These are phyloP conservation scores for Nicotiana rustica DNA, from an alignment of 305 asterid genomes.

Conservation along the genomic window DNA sequence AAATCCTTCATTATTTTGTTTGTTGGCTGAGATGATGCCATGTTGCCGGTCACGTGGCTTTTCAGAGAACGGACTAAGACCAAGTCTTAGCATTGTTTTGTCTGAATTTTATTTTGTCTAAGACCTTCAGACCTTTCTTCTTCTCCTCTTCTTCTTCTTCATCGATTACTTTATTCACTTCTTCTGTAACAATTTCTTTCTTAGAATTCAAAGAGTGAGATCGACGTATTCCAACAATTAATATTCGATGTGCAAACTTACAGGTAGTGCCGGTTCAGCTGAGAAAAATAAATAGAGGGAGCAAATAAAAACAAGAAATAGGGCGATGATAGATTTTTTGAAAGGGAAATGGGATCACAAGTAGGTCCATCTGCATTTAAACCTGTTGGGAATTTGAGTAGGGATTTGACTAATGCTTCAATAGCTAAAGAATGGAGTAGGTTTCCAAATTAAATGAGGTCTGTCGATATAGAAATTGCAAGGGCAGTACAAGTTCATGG, in stretches of 20 bases:
- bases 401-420: not conserved
- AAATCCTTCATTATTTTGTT: too few species aligned
- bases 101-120: too few species aligned
- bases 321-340: not conserved
- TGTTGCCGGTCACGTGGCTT: too few species aligned
- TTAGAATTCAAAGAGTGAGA: too few species aligned
- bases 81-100: too few species aligned
- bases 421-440: not conserved
- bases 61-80: too few species aligned
- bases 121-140: too few species aligned
- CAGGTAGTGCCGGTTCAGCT: not conserved
- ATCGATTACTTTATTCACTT: too few species aligned
- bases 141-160: too few species aligned
- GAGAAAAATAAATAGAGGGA: not conserved
- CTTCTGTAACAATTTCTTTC: too few species aligned
- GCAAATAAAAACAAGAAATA: not conserved
- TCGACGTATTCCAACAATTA: too few species aligned
- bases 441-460: constrained; percentile 7
- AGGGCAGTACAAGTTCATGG: not conserved
- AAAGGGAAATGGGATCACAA: constrained; percentile 35
- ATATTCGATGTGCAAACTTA: not conserved
- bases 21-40: too few species aligned
- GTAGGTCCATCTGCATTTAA: constrained; percentile 53
- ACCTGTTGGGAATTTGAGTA: constrained; percentile 39
- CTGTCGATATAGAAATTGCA: not conserved